These are phyloP conservation scores for Penicillium crustosum DNA, from an alignment of 2,329 filamentous ascomycete genomes.

Conservation along the genomic window DNA sequence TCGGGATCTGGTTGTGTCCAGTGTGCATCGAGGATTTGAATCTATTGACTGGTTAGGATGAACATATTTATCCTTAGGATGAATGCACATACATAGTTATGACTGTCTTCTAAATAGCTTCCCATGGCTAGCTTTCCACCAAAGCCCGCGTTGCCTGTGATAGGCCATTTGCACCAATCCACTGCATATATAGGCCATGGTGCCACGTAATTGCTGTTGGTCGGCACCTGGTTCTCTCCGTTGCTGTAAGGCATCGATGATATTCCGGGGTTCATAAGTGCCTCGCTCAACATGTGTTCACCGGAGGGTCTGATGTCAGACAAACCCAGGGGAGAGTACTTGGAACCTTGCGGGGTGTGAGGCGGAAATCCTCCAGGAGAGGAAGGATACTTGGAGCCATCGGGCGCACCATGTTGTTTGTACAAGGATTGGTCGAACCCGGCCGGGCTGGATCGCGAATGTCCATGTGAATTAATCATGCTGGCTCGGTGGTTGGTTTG, in stretches of 20 bases:
- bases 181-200: conserved; percentile 96
- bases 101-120: conserved; percentile 95
- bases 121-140: conserved; percentile 92
- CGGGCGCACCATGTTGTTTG: conserved; percentile 62
- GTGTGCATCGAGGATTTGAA: conserved; percentile 93
- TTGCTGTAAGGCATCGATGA: conserved; percentile 58
- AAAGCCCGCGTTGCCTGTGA: conserved; percentile 62
- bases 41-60: conserved; percentile 54
- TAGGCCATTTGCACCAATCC: conserved; percentile 98
- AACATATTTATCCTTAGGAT: conserved; percentile 34
- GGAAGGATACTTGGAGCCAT: conserved; percentile 64
- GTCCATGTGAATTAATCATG: conserved; percentile 67
- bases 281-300: conserved; percentile 76
- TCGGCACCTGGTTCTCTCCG: conserved; percentile 63
- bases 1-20: conserved; percentile 68
- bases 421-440: conserved; percentile 61
- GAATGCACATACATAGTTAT: conserved; percentile 73
- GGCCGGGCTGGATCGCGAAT: conserved; percentile 82
- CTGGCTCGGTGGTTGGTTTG: conserved; percentile 61
- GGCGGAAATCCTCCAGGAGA: conserved; percentile 47
- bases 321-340: conserved; percentile 85
- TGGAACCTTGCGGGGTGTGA: conserved; percentile 58
- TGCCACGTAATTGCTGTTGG: conserved; percentile 86
- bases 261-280: conserved; percentile 58
- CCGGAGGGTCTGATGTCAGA: conserved; percentile 87